A percentile compares a stretch with the other conserved stretches of the same genome.
Evolutionary conservation across 176 grass and related monocot genomes (phyloP).

Genomic region (Dendrocalamus sinicus): DNA sequence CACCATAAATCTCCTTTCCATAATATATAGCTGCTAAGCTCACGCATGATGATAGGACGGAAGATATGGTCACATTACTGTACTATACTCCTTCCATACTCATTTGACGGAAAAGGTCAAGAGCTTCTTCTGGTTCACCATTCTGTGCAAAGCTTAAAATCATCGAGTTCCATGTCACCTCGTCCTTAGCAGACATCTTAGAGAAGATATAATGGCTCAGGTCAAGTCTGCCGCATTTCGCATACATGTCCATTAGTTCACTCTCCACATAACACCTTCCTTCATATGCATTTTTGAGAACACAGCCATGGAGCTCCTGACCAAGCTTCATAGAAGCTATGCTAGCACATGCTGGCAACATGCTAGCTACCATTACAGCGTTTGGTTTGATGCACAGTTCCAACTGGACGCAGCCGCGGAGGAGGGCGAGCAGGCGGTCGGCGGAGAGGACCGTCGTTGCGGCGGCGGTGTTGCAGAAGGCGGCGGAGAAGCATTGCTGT

Average conservation of each 20-base stretch:
- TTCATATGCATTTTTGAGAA: constrained; percentile 78
- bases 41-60: constrained; percentile 73
- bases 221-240: constrained; percentile 81
- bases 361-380: constrained; percentile 61
- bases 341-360: constrained; percentile 37
- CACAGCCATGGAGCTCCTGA: constrained; percentile 70
- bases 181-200: constrained; percentile 60
- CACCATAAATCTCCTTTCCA: constrained; percentile 82
- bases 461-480: background rate
- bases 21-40: constrained; percentile 74
- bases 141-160: constrained; percentile 83
- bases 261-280: constrained; percentile 73
- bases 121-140: constrained; percentile 64
- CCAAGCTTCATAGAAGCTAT: constrained; percentile 67
- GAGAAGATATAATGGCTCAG: constrained; percentile 73
- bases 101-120: constrained; percentile 77
- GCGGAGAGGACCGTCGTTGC: background rate
- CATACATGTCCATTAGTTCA: constrained; percentile 84
- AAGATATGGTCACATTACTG: constrained; percentile 75
- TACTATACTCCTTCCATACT: constrained; percentile 69
- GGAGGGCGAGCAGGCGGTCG: constrained; percentile 46
- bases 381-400: constrained; percentile 70
- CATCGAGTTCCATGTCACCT: constrained; percentile 92
- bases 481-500: background rate
- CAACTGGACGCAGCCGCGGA: constrained; percentile 64